Percentiles rank a stretch among this genome's conserved stretches.
These are phyloP conservation scores for Suillus variegatus DNA, from an alignment of 768 basidiomycete genomes.

Conservation along the genomic window DNA sequence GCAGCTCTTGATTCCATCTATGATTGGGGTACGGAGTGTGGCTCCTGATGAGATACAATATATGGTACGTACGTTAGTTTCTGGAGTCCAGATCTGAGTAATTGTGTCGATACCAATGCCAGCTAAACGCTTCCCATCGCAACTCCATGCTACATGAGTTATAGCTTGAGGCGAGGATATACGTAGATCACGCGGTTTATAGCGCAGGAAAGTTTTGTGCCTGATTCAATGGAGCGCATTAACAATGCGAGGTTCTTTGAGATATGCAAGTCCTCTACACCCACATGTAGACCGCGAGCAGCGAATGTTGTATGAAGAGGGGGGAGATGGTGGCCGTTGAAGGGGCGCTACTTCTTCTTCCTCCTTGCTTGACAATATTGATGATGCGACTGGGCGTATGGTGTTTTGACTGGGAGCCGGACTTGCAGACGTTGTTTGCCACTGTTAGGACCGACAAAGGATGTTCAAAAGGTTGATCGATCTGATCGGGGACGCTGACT, in stretches of 20 bases:
- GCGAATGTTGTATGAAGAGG: conserved; percentile 72
- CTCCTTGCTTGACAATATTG: conserved; percentile 36
- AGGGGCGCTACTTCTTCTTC: conserved; percentile 61
- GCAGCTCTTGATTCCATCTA: conserved; percentile 76
- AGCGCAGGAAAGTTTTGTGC: conserved; percentile 78
- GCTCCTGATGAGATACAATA: background rate
- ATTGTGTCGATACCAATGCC: conserved; percentile 81
- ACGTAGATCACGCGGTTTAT: conserved; percentile 74
- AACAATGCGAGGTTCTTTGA: conserved; percentile 6
- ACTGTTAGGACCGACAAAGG: conserved; percentile 22
- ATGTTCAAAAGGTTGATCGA: too few relatives aligned
- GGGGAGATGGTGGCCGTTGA: conserved; percentile 65
- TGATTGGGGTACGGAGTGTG: background rate
- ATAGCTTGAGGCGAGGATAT: conserved; percentile 64
- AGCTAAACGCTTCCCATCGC: conserved; percentile 78
- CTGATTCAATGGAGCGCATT: conserved; percentile 37
- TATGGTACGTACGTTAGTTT: conserved; percentile 62
- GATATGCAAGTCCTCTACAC: conserved; percentile 9
- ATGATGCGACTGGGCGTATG: conserved; percentile 8
- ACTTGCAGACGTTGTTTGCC: conserved; percentile 18
- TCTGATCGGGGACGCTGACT: too few relatives aligned
- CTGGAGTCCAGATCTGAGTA: conserved; percentile 74
- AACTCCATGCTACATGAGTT: conserved; percentile 82
- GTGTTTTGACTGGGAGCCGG: background rate
- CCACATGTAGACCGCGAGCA: conserved; percentile 73